phyloP scores from a whole-genome alignment of 148 eudicot species.

The Fagopyrum esculentum region DNA sequence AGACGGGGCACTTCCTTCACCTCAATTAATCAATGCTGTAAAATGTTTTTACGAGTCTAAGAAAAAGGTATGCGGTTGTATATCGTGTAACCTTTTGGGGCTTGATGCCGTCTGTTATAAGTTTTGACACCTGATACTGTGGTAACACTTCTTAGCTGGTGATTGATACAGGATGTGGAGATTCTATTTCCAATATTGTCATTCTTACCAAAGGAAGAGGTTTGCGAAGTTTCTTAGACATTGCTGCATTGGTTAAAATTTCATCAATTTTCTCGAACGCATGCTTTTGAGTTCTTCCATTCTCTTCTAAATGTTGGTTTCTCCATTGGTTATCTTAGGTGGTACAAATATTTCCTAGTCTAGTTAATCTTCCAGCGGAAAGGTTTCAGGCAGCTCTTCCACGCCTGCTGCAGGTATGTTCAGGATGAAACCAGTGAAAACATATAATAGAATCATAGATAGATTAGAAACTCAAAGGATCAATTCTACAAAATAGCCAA shows the following conservation, averaged over 20 bases:
- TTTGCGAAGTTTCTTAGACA: slow-evolving; percentile 14
- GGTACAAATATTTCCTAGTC: slow-evolving; percentile 52
- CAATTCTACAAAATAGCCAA: too few species aligned
- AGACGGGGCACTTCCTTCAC: slow-evolving; percentile 77
- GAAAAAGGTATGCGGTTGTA: slow-evolving; percentile 39
- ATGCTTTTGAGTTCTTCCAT: not conserved
- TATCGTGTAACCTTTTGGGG: not conserved
- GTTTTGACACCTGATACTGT: not conserved
- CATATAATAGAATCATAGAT: too few species aligned
- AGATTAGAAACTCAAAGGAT: too few species aligned
- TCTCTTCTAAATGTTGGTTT: not conserved
- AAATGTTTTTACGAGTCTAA: slow-evolving; percentile 62
- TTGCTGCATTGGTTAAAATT: not conserved
- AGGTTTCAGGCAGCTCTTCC: slow-evolving; percentile 78
- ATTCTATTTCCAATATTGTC: slow-evolving; percentile 73
- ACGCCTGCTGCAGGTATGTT: slow-evolving; percentile 62
- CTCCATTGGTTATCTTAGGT: slow-evolving; percentile 36
- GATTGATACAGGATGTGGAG: slow-evolving; percentile 63
- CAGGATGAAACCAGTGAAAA: too few species aligned
- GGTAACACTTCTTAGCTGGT: slow-evolving; percentile 19
- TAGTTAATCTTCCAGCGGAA: slow-evolving; percentile 70
- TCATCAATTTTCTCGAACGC: not conserved
- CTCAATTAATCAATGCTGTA: slow-evolving; percentile 55
- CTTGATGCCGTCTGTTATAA: slow-evolving; percentile 9
- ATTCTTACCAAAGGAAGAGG: slow-evolving; percentile 84